Percentiles rank a stretch among this genome's conserved stretches.
Conservation (phyloP, 495 filamentous ascomycete genomes). For the Symbiotaphrina buchneri region DNA sequence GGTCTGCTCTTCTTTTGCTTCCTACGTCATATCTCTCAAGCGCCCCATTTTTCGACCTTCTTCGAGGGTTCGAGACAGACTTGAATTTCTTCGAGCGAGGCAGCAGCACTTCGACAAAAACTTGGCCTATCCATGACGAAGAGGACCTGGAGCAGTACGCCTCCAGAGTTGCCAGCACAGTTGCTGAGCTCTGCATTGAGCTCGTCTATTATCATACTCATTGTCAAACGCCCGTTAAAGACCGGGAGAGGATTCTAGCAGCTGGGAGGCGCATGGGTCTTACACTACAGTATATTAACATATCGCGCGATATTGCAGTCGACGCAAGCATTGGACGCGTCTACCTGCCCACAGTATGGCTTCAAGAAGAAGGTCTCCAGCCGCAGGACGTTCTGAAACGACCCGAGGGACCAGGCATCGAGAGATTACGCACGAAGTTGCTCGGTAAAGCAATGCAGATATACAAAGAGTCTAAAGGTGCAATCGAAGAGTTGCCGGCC, state of each 20-base stretch:
- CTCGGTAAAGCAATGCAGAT: constrained; percentile 29
- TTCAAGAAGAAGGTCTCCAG: constrained; percentile 26
- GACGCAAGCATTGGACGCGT: constrained; percentile 36
- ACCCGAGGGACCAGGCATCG: constrained; percentile 17
- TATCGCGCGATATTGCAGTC: constrained; percentile 39
- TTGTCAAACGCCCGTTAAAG: constrained; percentile 9
- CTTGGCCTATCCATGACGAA: constrained; percentile 30
- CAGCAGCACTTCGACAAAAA: constrained; percentile 3
- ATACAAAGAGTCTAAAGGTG: constrained; percentile 21
- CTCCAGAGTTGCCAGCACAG: constrained; percentile 38
- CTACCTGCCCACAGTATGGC: constrained; percentile 38
- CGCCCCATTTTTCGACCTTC: constrained; percentile 29
- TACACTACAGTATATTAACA: constrained; percentile 48
- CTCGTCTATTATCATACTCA: constrained; percentile 30
- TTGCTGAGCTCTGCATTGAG: constrained; percentile 38
- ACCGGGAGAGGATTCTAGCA: constrained; percentile 9
- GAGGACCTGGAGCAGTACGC: constrained; percentile 31
- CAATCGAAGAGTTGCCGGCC: constrained; percentile 30
- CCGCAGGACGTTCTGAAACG: constrained; percentile 24
- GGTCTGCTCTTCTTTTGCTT: constrained; percentile 25
- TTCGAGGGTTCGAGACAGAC: constrained; percentile 40
- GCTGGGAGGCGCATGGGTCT: constrained; percentile 38
- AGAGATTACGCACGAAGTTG: constrained; percentile 23
- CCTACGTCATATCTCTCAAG: constrained; percentile 26
- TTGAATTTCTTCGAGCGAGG: constrained; percentile 20